A percentile compares a stretch with the other conserved stretches of the same genome.
These are phyloP conservation scores for Pseudogymnoascus sp. DNA, from an alignment of 2,329 filamentous ascomycete genomes.

Conservation along the genomic window DNA sequence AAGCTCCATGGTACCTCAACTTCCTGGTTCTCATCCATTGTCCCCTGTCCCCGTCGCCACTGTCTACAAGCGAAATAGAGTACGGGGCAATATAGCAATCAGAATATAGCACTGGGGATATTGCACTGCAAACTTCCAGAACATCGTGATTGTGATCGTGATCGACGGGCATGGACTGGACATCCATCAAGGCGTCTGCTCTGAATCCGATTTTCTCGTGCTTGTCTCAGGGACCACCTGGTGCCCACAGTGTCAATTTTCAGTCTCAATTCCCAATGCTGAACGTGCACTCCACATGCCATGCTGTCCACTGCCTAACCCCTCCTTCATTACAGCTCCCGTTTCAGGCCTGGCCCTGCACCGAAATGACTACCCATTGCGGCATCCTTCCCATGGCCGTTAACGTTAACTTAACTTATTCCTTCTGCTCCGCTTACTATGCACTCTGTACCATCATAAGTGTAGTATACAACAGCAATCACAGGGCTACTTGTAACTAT, in stretches of 20 bases:
- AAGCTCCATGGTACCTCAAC: conserved; percentile 2
- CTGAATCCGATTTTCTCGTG: background rate
- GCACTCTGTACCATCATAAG: background rate
- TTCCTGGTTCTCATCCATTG: background rate
- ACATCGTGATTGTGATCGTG: background rate
- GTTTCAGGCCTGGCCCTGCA: background rate
- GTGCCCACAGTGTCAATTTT: background rate
- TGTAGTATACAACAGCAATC: background rate
- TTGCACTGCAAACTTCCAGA: conserved; percentile 1
- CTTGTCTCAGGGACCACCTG: background rate
- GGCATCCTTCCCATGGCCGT: background rate
- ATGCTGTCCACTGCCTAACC: background rate
- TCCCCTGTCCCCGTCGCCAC: background rate
- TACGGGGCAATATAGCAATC: background rate
- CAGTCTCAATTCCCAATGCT: background rate
- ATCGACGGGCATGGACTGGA: background rate
- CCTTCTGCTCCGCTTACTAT: background rate
- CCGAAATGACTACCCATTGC: conserved; percentile 3
- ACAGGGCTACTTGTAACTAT: background rate
- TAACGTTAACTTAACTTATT: conserved; percentile 5
- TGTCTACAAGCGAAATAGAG: background rate
- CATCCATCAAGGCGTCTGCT: background rate
- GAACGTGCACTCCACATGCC: background rate
- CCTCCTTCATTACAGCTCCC: conserved; percentile 5
- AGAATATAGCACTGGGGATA: background rate